phyloP scores from a whole-genome alignment of 257 asterid genomes.

The Jacaranda mimosifolia region DNA sequence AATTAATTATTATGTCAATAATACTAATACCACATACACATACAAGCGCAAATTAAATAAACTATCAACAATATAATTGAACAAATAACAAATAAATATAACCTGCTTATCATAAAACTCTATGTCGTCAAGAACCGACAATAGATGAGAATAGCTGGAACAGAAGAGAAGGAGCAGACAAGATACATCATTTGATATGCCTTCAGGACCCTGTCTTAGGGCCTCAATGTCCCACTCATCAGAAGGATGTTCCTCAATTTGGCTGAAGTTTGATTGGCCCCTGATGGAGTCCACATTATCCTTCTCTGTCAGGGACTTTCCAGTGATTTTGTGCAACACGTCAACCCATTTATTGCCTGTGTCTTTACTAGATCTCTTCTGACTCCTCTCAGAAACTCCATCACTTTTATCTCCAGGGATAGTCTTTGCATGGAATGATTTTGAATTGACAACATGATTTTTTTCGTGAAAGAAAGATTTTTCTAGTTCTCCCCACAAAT shows the following conservation, averaged over 20 bases:
- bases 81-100: slow-evolving; percentile 28
- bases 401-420: slow-evolving; percentile 46
- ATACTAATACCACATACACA: slow-evolving; percentile 21
- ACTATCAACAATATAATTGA: slow-evolving; percentile 9
- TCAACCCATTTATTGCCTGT: slow-evolving; percentile 79
- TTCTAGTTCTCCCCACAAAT: slow-evolving; percentile 81
- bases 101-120: slow-evolving; percentile 99
- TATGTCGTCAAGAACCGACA: slow-evolving; percentile 89
- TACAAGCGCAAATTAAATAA: background rate
- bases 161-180: slow-evolving; percentile 90
- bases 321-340: slow-evolving; percentile 74
- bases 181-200: slow-evolving; percentile 69
- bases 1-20: slow-evolving; percentile 26
- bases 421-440: slow-evolving; percentile 40
- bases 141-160: slow-evolving; percentile 86
- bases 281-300: slow-evolving; percentile 40
- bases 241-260: slow-evolving; percentile 57
- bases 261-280: slow-evolving; percentile 45
- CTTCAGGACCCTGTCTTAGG: slow-evolving; percentile 82
- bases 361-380: slow-evolving; percentile 62
- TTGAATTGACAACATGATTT: slow-evolving; percentile 37
- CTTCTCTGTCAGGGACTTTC: slow-evolving; percentile 61
- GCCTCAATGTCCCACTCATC: slow-evolving; percentile 80
- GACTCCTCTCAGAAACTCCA: slow-evolving; percentile 59
- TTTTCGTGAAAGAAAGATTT: slow-evolving; percentile 59